Conservation (phyloP, 2,329 filamentous ascomycete genomes). For the Talaromyces islandicus region DNA sequence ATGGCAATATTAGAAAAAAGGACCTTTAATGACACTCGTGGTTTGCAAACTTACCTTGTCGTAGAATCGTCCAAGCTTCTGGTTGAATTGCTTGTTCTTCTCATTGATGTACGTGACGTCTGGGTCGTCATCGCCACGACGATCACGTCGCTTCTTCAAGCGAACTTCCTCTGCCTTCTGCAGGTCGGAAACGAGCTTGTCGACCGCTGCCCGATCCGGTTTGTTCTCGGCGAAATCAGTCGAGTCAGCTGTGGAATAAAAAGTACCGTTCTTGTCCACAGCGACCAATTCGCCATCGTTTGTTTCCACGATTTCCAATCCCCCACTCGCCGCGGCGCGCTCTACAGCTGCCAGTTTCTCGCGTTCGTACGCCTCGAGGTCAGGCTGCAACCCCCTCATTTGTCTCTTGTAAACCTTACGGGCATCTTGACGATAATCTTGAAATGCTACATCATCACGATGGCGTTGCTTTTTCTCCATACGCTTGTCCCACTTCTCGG, state of each 20-base stretch:
- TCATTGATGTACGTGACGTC: constrained; percentile 99
- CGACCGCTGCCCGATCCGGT: constrained; percentile 79
- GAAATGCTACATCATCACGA: constrained; percentile 80
- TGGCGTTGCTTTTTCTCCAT: constrained; percentile 77
- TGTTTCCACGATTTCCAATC: constrained; percentile 91
- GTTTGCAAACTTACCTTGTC: constrained; percentile 59
- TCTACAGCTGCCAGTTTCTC: constrained; percentile 82
- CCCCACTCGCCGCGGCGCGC: constrained; percentile 74
- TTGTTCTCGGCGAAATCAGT: constrained; percentile 77
- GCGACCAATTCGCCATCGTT: constrained; percentile 90
- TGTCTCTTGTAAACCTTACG: constrained; percentile 93
- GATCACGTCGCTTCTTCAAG: constrained; percentile 77
- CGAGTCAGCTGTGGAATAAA: constrained; percentile 83
- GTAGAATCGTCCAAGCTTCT: constrained; percentile 92
- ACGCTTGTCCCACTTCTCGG: constrained; percentile 87
- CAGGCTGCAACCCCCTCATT: constrained; percentile 66
- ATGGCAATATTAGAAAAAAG: constrained; percentile 14
- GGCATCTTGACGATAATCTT: constrained; percentile 80
- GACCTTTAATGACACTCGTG: not conserved
- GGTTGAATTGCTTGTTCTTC: constrained; percentile 99
- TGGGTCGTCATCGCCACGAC: constrained; percentile 74
- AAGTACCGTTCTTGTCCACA: constrained; percentile 82
- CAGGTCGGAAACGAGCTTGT: constrained; percentile 79
- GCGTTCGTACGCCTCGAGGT: constrained; percentile 78
- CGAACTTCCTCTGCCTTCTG: constrained; percentile 81